A percentile compares a stretch with the other conserved stretches of the same genome.
Conservation (phyloP, 192 early-diverging fungal species). For the Cetraspora pellucida region DNA sequence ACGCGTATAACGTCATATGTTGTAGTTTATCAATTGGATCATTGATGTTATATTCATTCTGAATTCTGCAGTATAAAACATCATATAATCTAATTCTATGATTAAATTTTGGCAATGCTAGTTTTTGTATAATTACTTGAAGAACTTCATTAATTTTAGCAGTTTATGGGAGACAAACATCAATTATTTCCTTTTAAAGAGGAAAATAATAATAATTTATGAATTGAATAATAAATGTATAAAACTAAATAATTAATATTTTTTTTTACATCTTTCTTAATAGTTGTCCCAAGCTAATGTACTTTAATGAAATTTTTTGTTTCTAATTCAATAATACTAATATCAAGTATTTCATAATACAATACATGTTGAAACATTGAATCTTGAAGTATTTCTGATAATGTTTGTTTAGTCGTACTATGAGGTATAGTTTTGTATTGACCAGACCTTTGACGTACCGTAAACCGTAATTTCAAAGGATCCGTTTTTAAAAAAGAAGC, state of each 20-base stretch:
- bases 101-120: slow-evolving; percentile 48
- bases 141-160: slow-evolving; percentile 53
- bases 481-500: slow-evolving; percentile 62
- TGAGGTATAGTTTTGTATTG: slow-evolving; percentile 37
- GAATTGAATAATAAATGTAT: too few relatives aligned
- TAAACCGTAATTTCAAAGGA: slow-evolving; percentile 75
- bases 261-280: slow-evolving; percentile 73
- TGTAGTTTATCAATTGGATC: slow-evolving; percentile 54
- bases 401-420: slow-evolving; percentile 35
- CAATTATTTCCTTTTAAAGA: slow-evolving; percentile 51
- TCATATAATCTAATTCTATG: slow-evolving; percentile 64
- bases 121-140: slow-evolving; percentile 52
- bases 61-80: slow-evolving; percentile 53
- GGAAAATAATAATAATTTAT: too few relatives aligned
- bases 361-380: slow-evolving; percentile 51
- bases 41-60: slow-evolving; percentile 41
- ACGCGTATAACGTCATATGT: slow-evolving; percentile 58
- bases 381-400: slow-evolving; percentile 47
- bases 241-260: too few relatives aligned
- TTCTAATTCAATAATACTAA: slow-evolving; percentile 81
- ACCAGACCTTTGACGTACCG: slow-evolving; percentile 36
- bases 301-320: slow-evolving; percentile 73
- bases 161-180: slow-evolving; percentile 71
- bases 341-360: slow-evolving; percentile 83
- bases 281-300: slow-evolving; percentile 61